Percentiles rank a stretch among this genome's conserved stretches.
These are phyloP conservation scores for Annulohypoxylon maeteangense DNA, from an alignment of 495 filamentous ascomycete genomes.

Conservation along the genomic window DNA sequence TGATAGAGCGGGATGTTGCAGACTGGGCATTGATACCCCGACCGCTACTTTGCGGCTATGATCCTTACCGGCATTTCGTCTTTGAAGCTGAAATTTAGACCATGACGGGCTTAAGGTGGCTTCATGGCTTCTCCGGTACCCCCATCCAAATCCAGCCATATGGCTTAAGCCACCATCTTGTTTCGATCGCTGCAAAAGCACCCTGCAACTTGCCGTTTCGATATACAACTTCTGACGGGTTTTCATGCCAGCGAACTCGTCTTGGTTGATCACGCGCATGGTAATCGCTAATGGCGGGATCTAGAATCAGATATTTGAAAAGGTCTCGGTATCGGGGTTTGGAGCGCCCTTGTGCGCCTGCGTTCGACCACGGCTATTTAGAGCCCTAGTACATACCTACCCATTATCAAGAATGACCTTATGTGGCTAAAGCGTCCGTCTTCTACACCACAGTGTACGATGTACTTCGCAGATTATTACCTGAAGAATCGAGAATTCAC, in stretches of 20 bases:
- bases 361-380: not conserved
- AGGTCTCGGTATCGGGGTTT: not conserved
- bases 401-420: not conserved
- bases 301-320: not conserved
- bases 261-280: conserved; percentile 4
- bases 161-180: not conserved
- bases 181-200: not conserved
- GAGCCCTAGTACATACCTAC: too few relatives aligned
- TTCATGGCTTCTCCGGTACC: not conserved
- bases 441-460: not conserved
- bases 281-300: not conserved
- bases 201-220: conserved; percentile 4
- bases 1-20: not conserved
- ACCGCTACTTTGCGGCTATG: not conserved
- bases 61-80: not conserved
- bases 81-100: not conserved
- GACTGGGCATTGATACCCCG: conserved; percentile 2
- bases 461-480: not conserved
- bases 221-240: not conserved
- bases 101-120: not conserved
- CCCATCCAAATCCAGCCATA: not conserved
- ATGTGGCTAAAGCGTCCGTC: not conserved
- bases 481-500: not conserved
- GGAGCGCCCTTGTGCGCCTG: not conserved
- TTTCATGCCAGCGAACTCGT: not conserved